A percentile compares a stretch with the other conserved stretches of the same genome.
These are phyloP conservation scores for Yarrowia sp. DNA, from an alignment of 805 yeast genomes.

Conservation along the genomic window DNA sequence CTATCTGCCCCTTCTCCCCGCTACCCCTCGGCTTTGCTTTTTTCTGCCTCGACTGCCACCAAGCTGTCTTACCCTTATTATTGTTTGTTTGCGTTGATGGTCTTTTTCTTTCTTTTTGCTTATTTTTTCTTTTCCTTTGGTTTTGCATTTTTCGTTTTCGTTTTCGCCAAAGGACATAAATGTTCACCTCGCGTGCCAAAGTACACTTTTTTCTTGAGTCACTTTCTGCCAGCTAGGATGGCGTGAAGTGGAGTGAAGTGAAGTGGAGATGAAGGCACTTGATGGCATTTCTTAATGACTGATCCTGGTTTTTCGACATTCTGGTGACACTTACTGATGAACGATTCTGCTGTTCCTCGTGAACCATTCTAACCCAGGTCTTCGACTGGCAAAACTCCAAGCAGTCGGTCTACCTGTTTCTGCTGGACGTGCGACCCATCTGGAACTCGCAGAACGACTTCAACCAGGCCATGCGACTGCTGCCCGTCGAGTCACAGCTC, in stretches of 20 bases:
- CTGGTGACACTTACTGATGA: no score
- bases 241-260: no score
- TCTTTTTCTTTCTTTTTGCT: no score
- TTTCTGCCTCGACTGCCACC: background rate
- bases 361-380: background rate
- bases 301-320: no score
- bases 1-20: no score
- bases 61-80: background rate
- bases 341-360: no score
- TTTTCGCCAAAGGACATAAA: background rate
- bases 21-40: background rate
- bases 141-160: background rate
- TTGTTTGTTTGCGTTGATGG: background rate
- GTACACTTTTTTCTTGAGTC: background rate
- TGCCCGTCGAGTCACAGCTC: constrained; percentile 45
- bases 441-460: constrained; percentile 42
- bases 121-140: background rate
- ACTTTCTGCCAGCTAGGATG: background rate
- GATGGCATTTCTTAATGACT: no score
- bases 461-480: constrained; percentile 48
- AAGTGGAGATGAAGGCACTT: no score
- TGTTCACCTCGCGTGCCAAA: constrained; percentile 7
- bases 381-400: constrained; percentile 22
- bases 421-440: constrained; percentile 23
- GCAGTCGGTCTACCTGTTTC: background rate